Percentiles rank a stretch among this genome's conserved stretches.
Conservation (phyloP, 1,284 basidiomycete species). For the Boletus austroedulis region DNA sequence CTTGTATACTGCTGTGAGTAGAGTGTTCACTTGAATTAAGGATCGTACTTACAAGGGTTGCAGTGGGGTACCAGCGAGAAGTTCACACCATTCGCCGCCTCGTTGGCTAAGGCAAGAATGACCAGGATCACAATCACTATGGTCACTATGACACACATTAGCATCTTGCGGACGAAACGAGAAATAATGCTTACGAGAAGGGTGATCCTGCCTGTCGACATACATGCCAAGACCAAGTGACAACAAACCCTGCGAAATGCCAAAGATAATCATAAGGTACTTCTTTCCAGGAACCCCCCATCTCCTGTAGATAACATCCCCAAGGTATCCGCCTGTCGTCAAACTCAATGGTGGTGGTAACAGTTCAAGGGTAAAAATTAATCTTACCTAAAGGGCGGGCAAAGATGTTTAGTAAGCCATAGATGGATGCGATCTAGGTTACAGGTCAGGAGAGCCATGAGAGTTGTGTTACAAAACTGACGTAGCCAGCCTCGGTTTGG, state of each 20-base stretch:
- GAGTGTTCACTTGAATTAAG: neutral
- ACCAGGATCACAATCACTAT: constrained; percentile 34
- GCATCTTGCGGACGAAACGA: neutral
- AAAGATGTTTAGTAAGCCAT: constrained; percentile 54
- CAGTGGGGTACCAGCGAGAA: constrained; percentile 56
- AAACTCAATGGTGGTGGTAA: neutral
- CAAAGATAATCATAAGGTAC: constrained; percentile 45
- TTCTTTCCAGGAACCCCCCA: constrained; percentile 54
- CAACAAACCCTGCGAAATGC: constrained; percentile 47
- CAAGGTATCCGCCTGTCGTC: constrained; percentile 46
- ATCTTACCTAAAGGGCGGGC: constrained; percentile 43
- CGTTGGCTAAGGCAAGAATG: constrained; percentile 24
- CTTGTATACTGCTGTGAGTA: constrained; percentile 23
- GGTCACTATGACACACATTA: constrained; percentile 14
- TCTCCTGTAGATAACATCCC: constrained; percentile 47
- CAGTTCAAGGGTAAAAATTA: neutral
- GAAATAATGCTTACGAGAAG: constrained; percentile 21
- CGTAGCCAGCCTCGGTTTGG: constrained; percentile 54
- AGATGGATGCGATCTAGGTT: constrained; percentile 40
- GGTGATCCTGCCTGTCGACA: constrained; percentile 36
- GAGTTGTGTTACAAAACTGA: constrained; percentile 23
- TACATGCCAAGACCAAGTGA: constrained; percentile 49
- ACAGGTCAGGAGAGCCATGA: constrained; percentile 12
- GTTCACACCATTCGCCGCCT: constrained; percentile 52
- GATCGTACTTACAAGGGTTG: constrained; percentile 40